phyloP scores from a whole-genome alignment of 257 asterid genomes.

The Solanum sitiens region DNA sequence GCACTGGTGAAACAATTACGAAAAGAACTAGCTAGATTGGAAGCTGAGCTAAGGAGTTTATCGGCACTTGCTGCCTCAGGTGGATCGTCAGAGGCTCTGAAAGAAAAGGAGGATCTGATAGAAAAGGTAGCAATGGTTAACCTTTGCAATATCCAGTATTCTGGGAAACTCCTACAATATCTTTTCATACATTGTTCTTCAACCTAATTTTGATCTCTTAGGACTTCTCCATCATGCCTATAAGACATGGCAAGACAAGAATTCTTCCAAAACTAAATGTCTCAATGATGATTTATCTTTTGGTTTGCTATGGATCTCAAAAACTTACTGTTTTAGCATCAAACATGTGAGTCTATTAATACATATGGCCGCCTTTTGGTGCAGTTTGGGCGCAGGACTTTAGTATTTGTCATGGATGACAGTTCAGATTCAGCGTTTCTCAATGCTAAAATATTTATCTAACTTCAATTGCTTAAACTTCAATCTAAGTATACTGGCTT shows the following conservation, averaged over 20 bases:
- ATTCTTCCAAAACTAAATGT: neutral
- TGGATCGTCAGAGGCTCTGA: constrained; percentile 39
- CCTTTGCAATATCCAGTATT: neutral
- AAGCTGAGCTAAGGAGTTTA: constrained; percentile 53
- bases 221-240: neutral
- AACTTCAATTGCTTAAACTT: neutral
- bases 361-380: neutral
- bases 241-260: neutral
- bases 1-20: constrained; percentile 83
- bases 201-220: neutral
- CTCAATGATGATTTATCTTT: neutral
- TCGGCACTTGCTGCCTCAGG: constrained; percentile 25
- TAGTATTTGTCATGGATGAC: neutral
- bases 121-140: constrained; percentile 43
- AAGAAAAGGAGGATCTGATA: constrained; percentile 64
- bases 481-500: neutral
- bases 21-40: constrained; percentile 63
- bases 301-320: neutral
- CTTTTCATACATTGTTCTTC: neutral
- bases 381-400: neutral
- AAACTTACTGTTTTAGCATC: neutral
- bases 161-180: neutral
- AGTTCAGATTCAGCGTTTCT: neutral
- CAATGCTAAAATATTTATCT: neutral
- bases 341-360: neutral